Evolutionary conservation across 1,284 basidiomycete genomes (phyloP), one percentile per base, ranked within the genome.

Genomic region (Erythrobasidium hasegawianum): DNA sequence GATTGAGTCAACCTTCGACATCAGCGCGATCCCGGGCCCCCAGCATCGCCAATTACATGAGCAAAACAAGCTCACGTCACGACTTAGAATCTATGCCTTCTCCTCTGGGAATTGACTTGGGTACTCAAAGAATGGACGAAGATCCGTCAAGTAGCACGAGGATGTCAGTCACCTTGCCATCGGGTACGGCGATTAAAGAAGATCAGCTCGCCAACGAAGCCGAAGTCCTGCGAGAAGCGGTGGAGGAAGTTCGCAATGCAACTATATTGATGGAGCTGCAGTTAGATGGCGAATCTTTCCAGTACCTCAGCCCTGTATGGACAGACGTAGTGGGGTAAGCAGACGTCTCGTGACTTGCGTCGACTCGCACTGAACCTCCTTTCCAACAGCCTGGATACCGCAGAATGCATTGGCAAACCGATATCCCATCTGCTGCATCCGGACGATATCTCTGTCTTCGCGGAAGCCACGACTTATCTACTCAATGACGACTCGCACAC

Each of bases 221-320:
- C 0, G 90, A 95, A 74, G 86, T 90, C 29, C 78, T 97, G 27
- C 84, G 87, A 29, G 80, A 89, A 33, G 87, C 93, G 72, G 92
- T 91, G 1, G 93, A 97, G 77, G 89, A 89, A 4, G 91, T 91
- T 14, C 90, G 94, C 78, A 90, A 87, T 75, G 88, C 91, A 77
- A 96, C 95, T 72, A 90, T 97, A 59, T 89, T 99, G 33, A 84
- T 98, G 81, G 96, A 98, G 77, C 84, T 99, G 26, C 88, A 87
- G 75, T 81, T 97, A 69, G 91, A 97, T 75, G 92, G 90, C 7
- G 92, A 97, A 61, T 77, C 79, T 16, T 79, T 84, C 76, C 87
- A 94, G 74, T 98, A 94, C 86, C 83, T 97, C 62, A 98, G 96
- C 79, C 90, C 95, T 74, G 90, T 94, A 0, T 91, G 96, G 90